phyloP scores from a whole-genome alignment of 2,329 filamentous ascomycete species.

The Hawksworthiomyces lignivorus region DNA sequence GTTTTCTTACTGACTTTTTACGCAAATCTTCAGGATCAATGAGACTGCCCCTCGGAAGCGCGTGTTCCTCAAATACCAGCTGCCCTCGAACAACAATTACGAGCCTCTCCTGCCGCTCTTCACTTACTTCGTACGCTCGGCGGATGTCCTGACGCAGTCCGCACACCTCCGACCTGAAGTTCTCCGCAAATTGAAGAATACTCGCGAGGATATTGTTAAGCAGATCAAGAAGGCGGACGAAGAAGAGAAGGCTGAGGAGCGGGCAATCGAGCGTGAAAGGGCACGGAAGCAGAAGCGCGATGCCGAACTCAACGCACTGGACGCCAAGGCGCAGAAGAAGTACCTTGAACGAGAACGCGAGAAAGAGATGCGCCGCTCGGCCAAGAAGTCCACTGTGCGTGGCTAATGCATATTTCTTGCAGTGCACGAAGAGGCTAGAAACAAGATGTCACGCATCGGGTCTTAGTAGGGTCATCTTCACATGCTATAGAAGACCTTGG shows the following conservation, averaged over 20 bases:
- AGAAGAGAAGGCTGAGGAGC: conserved; percentile 72
- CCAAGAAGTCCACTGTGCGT: conserved; percentile 48
- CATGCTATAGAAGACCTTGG: too few relatives aligned
- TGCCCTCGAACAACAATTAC: conserved; percentile 58
- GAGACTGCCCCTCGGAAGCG: conserved; percentile 83
- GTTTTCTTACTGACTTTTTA: background rate
- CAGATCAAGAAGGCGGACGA: conserved; percentile 75
- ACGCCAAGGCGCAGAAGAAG: conserved; percentile 79
- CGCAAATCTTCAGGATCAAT: conserved; percentile 52
- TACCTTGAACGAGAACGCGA: conserved; percentile 74
- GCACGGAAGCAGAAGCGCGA: conserved; percentile 87
- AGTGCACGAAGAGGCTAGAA: too few relatives aligned
- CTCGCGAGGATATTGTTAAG: conserved; percentile 71
- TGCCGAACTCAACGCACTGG: conserved; percentile 65
- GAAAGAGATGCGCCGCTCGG: conserved; percentile 54
- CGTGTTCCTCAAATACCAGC: conserved; percentile 67
- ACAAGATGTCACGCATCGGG: too few relatives aligned
- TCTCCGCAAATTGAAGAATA: conserved; percentile 69
- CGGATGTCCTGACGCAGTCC: conserved; percentile 66
- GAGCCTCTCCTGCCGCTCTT: conserved; percentile 65
- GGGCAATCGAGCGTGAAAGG: conserved; percentile 62
- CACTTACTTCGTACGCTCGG: conserved; percentile 72
- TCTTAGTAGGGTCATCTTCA: too few relatives aligned
- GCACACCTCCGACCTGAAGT: conserved; percentile 90
- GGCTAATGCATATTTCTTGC: conserved; percentile 23